Base-by-base conservation (phyloP, 306 rosid species). In the Prunus mongolica region DNA sequence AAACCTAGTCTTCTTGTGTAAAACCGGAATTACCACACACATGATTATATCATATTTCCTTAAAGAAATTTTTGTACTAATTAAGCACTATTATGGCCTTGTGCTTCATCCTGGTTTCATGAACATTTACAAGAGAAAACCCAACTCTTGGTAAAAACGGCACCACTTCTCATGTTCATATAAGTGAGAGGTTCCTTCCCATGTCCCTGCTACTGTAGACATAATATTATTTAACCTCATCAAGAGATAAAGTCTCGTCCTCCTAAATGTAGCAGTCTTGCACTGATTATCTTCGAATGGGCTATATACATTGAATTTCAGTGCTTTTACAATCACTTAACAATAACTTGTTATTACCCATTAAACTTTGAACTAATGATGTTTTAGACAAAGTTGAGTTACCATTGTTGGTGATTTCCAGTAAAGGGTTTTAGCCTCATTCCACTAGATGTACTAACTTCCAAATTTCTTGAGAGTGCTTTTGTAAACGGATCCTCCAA, bases 81-180 rank as follows among this genome's bases (percentile, higher is more conserved):
- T 20, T 66, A 34, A 18, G 52, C 70, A 66, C 16, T 66, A 34
- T 66, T n/a, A 66, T 66, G 52, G 70, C 30, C 28, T 38, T n/a
- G 8, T 58, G 30, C 13, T 25, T 58, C 30, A 20, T 58, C 25
- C n/a, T 4, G 19, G 19, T 50, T 50, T 50, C 55, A 50, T 50
- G 55, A 50, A 12, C 65, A 58, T 22, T 64, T 32, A 64, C 69
- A 34, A 64, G 24, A 32, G 18, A 64, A 61, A 64, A 13, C 25
- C 47, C 47, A 44, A 67, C 32, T 67, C 32, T n/a, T 22, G 72
- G 72, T 25, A 13, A 20, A 69, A 69, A 1, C 24, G 61, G 30
- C 73, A 69, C 45, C 61, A 69, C 27, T 69, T 50, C 74, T 22
- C 44, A 69, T 50, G 74, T 25, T 69, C 54, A 67, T 65, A 65